phyloP scores from a whole-genome alignment of 140 eudicot species.

The Stevia rebaudiana region DNA sequence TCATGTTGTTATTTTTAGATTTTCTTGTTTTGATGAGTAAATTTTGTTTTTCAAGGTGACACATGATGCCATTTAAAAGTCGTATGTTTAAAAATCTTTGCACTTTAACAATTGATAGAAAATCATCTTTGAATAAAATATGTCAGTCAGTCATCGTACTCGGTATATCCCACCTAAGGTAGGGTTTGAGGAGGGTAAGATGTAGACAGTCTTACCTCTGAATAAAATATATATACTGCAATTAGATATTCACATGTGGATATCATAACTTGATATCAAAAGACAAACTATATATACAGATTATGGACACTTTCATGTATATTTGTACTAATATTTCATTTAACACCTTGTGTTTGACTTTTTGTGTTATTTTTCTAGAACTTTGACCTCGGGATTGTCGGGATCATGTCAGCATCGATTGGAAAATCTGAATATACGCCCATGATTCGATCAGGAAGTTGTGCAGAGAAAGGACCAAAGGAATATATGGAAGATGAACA shows the following conservation, averaged over 20 bases:
- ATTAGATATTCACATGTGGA: background rate
- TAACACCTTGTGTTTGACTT: conserved; percentile 20
- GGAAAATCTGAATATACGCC: conserved; percentile 47
- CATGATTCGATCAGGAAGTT: conserved; percentile 80
- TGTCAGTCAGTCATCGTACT: too few relatives aligned
- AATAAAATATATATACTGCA: too few relatives aligned
- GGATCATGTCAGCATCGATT: conserved; percentile 44
- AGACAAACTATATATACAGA: background rate
- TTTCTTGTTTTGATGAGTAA: background rate
- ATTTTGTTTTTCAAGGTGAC: background rate
- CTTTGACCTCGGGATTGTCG: conserved; percentile 37
- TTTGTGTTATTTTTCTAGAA: conserved; percentile 35
- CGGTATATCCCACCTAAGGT: too few relatives aligned
- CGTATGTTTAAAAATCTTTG: too few relatives aligned
- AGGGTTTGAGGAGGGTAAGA: too few relatives aligned
- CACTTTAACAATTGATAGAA: too few relatives aligned
- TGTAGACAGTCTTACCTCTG: too few relatives aligned
- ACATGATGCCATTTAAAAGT: background rate
- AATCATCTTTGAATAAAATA: too few relatives aligned
- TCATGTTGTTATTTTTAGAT: background rate
- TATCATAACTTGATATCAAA: background rate
- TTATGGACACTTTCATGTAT: background rate
- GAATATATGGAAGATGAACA: conserved; percentile 92
- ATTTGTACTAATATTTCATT: background rate
- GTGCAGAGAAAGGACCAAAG: conserved; percentile 91